A percentile compares a stretch with the other conserved stretches of the same genome.
Conservation (phyloP, 306 rosid genomes). For the Dicorynia guianensis region DNA sequence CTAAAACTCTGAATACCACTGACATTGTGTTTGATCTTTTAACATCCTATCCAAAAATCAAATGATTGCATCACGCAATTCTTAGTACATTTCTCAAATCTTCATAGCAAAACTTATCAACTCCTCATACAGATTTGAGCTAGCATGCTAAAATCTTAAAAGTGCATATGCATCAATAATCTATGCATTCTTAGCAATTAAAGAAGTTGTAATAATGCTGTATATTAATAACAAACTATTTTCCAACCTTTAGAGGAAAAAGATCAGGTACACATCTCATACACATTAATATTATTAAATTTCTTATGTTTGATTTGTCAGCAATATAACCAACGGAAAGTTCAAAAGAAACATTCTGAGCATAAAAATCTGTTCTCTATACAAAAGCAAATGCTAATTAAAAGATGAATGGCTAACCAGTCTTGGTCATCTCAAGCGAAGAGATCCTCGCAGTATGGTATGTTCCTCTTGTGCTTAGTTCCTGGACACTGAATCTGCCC, state of each 20-base stretch:
- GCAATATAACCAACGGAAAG: slow-evolving; percentile 11
- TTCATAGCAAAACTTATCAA: slow-evolving; percentile 20
- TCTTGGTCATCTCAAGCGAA: slow-evolving; percentile 87
- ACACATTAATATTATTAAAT: slow-evolving; percentile 6
- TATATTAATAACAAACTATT: slow-evolving; percentile 8
- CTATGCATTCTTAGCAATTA: slow-evolving; percentile 17
- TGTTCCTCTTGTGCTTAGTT: slow-evolving; percentile 95
- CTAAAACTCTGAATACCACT: slow-evolving; percentile 19
- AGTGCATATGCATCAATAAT: slow-evolving; percentile 25
- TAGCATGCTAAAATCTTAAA: slow-evolving; percentile 20
- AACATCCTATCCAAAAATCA: neutral
- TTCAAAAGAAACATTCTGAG: slow-evolving; percentile 20
- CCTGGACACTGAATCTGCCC: slow-evolving; percentile 92
- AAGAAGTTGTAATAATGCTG: slow-evolving; percentile 2
- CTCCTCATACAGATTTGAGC: slow-evolving; percentile 29
- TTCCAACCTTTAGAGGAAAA: slow-evolving; percentile 18
- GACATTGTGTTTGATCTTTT: slow-evolving; percentile 19
- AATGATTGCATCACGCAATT: slow-evolving; percentile 12
- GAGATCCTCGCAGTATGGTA: slow-evolving; percentile 91
- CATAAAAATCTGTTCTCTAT: slow-evolving; percentile 13
- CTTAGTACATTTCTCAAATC: slow-evolving; percentile 20
- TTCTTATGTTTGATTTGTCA: slow-evolving; percentile 8
- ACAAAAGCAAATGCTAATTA: slow-evolving; percentile 15
- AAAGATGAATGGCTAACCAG: slow-evolving; percentile 56
- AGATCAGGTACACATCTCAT: slow-evolving; percentile 12